Percentiles rank a stretch among this genome's conserved stretches.
These are phyloP conservation scores for Yamadazyma diddensiae DNA, from an alignment of 1,139 yeast genomes.

Conservation along the genomic window DNA sequence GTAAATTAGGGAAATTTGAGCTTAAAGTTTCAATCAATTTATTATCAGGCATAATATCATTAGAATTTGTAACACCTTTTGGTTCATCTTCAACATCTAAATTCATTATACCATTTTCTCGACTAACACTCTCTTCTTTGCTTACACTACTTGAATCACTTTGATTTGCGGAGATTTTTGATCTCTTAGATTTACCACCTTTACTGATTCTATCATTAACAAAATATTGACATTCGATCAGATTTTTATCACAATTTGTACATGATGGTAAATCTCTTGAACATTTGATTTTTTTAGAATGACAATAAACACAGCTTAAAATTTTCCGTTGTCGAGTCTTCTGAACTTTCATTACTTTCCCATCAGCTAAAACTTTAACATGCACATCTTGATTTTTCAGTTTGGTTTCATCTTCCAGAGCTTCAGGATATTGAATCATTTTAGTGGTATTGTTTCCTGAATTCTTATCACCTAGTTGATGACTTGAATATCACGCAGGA, in stretches of 20 bases:
- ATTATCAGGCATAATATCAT: constrained; percentile 2
- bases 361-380: constrained; percentile 26
- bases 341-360: constrained; percentile 54
- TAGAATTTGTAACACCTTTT: background rate
- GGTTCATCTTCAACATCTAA: background rate
- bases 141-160: constrained; percentile 3
- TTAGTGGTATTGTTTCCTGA: no score
- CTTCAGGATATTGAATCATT: no score
- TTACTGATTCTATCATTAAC: constrained; percentile 53
- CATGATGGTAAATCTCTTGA: constrained; percentile 49
- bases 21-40: constrained; percentile 8
- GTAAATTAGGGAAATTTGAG: constrained; percentile 13
- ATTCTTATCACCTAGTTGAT: no score
- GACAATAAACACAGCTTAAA: constrained; percentile 58
- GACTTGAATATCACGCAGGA: no score
- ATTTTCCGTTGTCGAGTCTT: constrained; percentile 57
- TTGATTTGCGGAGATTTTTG: background rate
- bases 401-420: background rate
- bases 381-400: constrained; percentile 7
- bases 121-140: constrained; percentile 2
- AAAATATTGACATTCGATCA: constrained; percentile 50
- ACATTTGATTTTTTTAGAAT: constrained; percentile 60
- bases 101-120: constrained; percentile 1
- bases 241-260: constrained; percentile 45
- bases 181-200: constrained; percentile 35